Evolutionary conservation across 345 rosid species (phyloP).

Genomic region (Citrus sinensis): DVS_A1.0 CM039167.1:6614501-6615000

Average conservation of each 20-base stretch:
- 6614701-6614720: slow-evolving; percentile 55
- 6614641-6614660: slow-evolving; percentile 73
- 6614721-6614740: slow-evolving; percentile 62
- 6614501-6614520: neutral
- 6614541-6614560: neutral
- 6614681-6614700: slow-evolving; percentile 79
- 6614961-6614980: slow-evolving; percentile 54
- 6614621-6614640: slow-evolving; percentile 65
- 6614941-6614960: slow-evolving; percentile 2
- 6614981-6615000: slow-evolving; percentile 47
- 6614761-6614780: slow-evolving; percentile 79
- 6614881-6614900: neutral
- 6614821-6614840: slow-evolving; percentile 76
- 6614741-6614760: slow-evolving; percentile 69
- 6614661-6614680: slow-evolving; percentile 74
- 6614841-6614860: slow-evolving; percentile 75
- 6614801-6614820: slow-evolving; percentile 96
- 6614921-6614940: neutral
- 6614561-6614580: slow-evolving; percentile 46
- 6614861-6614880: slow-evolving; percentile 17
- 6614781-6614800: slow-evolving; percentile 84
- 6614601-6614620: slow-evolving; percentile 67
- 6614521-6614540: neutral
- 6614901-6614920: neutral
- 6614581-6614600: slow-evolving; percentile 66